Base-by-base conservation (phyloP, 2,329 filamentous ascomycete species). In the Trichoderma sp. region DNA sequence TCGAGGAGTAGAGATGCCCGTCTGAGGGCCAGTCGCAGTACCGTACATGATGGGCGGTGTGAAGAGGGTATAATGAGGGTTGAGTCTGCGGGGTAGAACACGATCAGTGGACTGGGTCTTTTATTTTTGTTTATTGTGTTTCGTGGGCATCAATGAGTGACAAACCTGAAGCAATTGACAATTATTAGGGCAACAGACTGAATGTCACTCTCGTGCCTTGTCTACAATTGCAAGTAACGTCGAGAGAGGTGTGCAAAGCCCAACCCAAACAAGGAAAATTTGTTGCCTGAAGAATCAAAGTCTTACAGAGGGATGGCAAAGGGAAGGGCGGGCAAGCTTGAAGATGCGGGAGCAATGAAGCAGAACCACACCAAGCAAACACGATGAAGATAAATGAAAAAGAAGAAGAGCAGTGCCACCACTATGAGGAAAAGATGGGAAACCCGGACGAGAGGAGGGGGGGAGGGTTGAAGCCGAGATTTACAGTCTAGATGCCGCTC, bases 1-100 rank as follows among this genome's bases (percentile, higher is more conserved):
- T 84, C 96, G 92, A 78, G 96, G 96, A 77, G 96, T 99, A 76
- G 95, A 97, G 80, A 97, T 94, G 84, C 96, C 96, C 85, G 96
- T 99, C 84, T 97, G 95, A 74, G 93, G 91, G 84, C 92, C 93
- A 73, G 91, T 93, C 78, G 86, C 88, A 79, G 92, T 90, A 84
- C 93, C 93, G 89, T 96, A 97, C 94, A 97, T 97, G 82, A 79
- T 89, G 83, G 83, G 79, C 76, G 76, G 77, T 36, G 75, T 76
- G 82, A 72, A 28, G 65, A 63, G 71, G 47, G 71, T 70, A 72
- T 70, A 70, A 70, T 36, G 66, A 68, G 50, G 59, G 57, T 66
- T 53, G 63, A 39, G 64, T 71, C 70, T 71, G 70, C 70, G 70
- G 70, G 70, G 70, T 68, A 61, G 39, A 43, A 28, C 34, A 36